Conservation (phyloP, 208 protist genomes). For the Wallacemonas collosoma region DNA sequence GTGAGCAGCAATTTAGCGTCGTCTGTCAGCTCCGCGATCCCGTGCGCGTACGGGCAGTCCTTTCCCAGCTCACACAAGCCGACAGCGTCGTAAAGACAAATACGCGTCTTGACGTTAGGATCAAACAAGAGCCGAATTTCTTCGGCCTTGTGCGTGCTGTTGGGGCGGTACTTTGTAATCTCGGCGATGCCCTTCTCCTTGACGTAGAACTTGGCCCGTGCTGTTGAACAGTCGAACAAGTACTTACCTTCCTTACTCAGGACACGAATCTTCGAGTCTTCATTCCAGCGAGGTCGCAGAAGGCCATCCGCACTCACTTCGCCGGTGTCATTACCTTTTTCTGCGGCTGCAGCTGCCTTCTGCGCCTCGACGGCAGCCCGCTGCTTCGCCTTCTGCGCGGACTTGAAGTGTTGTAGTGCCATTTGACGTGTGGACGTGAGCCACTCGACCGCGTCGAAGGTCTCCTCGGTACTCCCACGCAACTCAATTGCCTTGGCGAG, state of each 20-base stretch:
- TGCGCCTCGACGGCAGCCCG: neutral
- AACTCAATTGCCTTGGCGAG: conserved; percentile 23
- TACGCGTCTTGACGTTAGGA: conserved; percentile 40
- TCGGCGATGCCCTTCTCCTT: conserved; percentile 40
- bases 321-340: neutral
- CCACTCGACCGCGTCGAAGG: conserved; percentile 23
- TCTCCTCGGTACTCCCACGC: neutral
- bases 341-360: neutral
- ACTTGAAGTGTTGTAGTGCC: conserved; percentile 31
- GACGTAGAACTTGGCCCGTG: conserved; percentile 46
- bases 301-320: neutral
- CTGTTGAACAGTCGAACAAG: conserved; percentile 42
- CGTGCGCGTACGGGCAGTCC: conserved; percentile 58
- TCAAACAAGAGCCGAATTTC: conserved; percentile 58
- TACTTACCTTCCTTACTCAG: conserved; percentile 37
- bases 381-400: conserved; percentile 8
- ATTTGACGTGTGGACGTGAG: conserved; percentile 11
- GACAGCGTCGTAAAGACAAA: conserved; percentile 43
- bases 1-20: conserved; percentile 27
- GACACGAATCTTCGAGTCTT: conserved; percentile 29
- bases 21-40: conserved; percentile 39
- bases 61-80: conserved; percentile 32
- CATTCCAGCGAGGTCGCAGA: conserved; percentile 6
- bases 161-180: conserved; percentile 23
- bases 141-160: conserved; percentile 26